Percentiles rank a stretch among this genome's conserved stretches.
phyloP scores from a whole-genome alignment of 2,329 filamentous ascomycete species.

The Ophiosphaerella herpotricha region DNA sequence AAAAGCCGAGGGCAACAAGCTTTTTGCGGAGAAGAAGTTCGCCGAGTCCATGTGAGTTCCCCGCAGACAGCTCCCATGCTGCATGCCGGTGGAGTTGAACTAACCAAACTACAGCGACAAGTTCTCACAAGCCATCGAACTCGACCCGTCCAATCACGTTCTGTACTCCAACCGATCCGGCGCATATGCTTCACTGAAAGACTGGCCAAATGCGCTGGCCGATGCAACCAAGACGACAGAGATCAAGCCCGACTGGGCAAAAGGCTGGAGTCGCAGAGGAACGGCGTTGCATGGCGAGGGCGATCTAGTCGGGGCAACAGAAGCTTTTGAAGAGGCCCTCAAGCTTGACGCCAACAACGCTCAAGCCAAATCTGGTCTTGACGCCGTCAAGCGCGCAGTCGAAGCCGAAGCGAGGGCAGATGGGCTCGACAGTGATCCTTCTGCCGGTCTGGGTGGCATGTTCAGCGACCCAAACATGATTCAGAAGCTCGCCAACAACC shows the following conservation, averaged over 20 bases:
- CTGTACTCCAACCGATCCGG: slow-evolving; percentile 97
- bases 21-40: slow-evolving; percentile 97
- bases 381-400: slow-evolving; percentile 85
- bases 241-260: slow-evolving; percentile 97
- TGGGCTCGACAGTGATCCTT: slow-evolving; percentile 66
- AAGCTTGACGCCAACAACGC: slow-evolving; percentile 91
- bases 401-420: slow-evolving; percentile 72
- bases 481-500: slow-evolving; percentile 89
- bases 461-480: slow-evolving; percentile 92
- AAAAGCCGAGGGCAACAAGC: slow-evolving; percentile 98
- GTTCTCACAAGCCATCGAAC: slow-evolving; percentile 88
- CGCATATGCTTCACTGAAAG: slow-evolving; percentile 82
- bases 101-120: slow-evolving; percentile 68
- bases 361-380: slow-evolving; percentile 86
- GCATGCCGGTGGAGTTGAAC: slow-evolving; percentile 7
- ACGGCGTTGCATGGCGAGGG: slow-evolving; percentile 86
- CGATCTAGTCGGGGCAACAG: slow-evolving; percentile 76
- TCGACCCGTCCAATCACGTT: slow-evolving; percentile 90
- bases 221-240: slow-evolving; percentile 94
- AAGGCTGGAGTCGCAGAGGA: slow-evolving; percentile 93
- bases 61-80: slow-evolving; percentile 16
- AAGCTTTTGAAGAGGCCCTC: slow-evolving; percentile 92
- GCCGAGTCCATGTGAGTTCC: slow-evolving; percentile 85
- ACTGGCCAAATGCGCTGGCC: slow-evolving; percentile 81
- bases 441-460: slow-evolving; percentile 81